Percentiles rank a stretch among this genome's conserved stretches.
Conservation (phyloP, 371 early-diverging fungal species). For the Apophysomyces ossiformis region DNA sequence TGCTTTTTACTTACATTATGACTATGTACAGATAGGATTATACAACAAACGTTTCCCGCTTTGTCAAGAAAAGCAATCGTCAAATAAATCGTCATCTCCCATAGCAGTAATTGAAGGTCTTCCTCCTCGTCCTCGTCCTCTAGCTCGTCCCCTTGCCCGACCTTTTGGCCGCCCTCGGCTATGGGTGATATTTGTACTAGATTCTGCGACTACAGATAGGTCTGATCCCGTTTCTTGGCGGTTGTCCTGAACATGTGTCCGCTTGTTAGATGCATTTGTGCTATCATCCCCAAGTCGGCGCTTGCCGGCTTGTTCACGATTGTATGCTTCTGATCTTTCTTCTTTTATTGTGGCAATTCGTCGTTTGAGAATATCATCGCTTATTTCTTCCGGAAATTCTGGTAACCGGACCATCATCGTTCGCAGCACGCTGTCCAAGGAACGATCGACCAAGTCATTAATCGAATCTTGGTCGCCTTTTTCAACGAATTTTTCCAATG, state of each 20-base stretch:
- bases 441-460: constrained; percentile 49
- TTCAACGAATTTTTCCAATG: constrained; percentile 81
- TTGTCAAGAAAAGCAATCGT: background rate
- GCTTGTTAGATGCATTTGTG: background rate
- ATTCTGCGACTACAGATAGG: background rate
- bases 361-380: constrained; percentile 27
- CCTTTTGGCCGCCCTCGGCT: constrained; percentile 16
- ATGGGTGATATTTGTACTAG: background rate
- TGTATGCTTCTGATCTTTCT: constrained; percentile 17
- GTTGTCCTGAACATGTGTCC: background rate
- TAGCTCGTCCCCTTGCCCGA: constrained; percentile 10
- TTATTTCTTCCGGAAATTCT: constrained; percentile 15
- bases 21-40: too few species aligned
- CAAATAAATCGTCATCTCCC: constrained; percentile 3
- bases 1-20: too few species aligned
- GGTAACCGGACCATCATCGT: background rate
- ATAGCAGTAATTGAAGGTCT: background rate
- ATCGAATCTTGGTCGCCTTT: constrained; percentile 91
- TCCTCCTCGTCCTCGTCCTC: background rate
- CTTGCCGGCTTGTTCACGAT: constrained; percentile 22
- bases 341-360: constrained; percentile 23
- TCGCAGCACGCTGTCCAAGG: constrained; percentile 20
- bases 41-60: background rate
- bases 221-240: background rate
- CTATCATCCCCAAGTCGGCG: background rate